Base-by-base conservation (phyloP, 2,329 filamentous ascomycete genomes). In the Colletotrichum australisinense region DNA sequence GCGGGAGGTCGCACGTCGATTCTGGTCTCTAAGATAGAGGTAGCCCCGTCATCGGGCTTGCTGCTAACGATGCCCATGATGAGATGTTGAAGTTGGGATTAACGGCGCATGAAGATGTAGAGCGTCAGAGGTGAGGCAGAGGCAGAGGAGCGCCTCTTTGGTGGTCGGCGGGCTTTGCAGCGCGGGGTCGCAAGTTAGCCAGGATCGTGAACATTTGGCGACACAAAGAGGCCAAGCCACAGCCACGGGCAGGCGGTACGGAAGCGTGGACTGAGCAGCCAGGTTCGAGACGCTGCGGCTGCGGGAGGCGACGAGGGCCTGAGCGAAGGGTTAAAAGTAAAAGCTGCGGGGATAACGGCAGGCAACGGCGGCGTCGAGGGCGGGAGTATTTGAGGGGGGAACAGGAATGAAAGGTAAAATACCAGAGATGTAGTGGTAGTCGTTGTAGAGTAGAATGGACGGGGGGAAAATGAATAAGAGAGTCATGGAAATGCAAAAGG, bases 51-150 rank as follows among this genome's bases (percentile, higher is more conserved):
- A 79, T 97, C 95, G 79, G 93, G 92, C 84, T 92, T 93, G 88
- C 95, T 98, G 83, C 91, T 93, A 84, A 98, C 92, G 87, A 93
- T 95, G 81, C 97, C 97, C 97, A 99, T 99, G 83, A 84, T 89
- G 85, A 83, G 78, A 74, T 58, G 38, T 60, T 75, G 72, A 77
- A 74, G 59, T 71, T 72, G 64, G 42, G 35, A 38, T 71, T 58
- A 75, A 68, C 60, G 68, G 60, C 63, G 67, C 73, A 70, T 72
- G 63, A 26, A 69, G 46, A 38, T 60, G 69, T 49, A 63, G 24
- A 30, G 26, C 53, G 59, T 65, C 30, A 59, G 30, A 38, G 63
- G 49, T 32, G 67, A 65, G 38, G 72, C 16, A 24, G 67, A 65
- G 49, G 72, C 16, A 24, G 63, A 46, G 63, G 53, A 32, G 28